phyloP scores from a whole-genome alignment of 257 asterid species.

The Lycium ferocissimum region DNA sequence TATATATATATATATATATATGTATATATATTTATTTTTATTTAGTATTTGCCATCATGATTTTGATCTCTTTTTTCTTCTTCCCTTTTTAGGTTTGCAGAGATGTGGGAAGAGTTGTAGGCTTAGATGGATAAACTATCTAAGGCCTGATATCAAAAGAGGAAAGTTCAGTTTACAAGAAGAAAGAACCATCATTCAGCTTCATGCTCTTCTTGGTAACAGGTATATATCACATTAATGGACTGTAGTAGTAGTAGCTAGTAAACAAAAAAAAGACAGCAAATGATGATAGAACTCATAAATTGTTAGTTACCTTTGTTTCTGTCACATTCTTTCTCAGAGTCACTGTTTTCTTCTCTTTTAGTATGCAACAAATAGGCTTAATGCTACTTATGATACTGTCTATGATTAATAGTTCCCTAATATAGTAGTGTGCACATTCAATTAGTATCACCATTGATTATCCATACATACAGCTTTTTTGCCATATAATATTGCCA shows the following conservation, averaged over 20 bases:
- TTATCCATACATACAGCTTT: neutral
- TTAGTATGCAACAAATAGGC: neutral
- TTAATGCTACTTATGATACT: neutral
- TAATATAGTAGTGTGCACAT: neutral
- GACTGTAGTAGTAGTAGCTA: neutral
- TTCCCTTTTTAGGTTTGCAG: constrained; percentile 13
- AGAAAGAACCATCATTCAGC: constrained; percentile 47
- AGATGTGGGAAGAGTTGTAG: constrained; percentile 48
- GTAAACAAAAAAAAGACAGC: no score
- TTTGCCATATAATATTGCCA: no score
- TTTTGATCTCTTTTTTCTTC: neutral
- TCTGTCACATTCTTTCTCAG: neutral
- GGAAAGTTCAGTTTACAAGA: constrained; percentile 41
- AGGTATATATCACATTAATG: constrained; percentile 23
- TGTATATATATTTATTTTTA: neutral
- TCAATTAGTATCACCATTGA: neutral
- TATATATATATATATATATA: no score
- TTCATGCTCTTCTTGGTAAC: constrained; percentile 49
- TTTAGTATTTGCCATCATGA: neutral
- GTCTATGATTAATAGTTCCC: neutral
- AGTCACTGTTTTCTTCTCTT: neutral
- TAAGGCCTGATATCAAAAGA: constrained; percentile 42
- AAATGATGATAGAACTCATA: constrained; percentile 24
- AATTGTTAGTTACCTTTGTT: neutral
- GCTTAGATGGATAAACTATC: constrained; percentile 43